Evolutionary conservation across 2,329 filamentous ascomycete species (phyloP).

Genomic region (Pseudonectria foliicola): DNA sequence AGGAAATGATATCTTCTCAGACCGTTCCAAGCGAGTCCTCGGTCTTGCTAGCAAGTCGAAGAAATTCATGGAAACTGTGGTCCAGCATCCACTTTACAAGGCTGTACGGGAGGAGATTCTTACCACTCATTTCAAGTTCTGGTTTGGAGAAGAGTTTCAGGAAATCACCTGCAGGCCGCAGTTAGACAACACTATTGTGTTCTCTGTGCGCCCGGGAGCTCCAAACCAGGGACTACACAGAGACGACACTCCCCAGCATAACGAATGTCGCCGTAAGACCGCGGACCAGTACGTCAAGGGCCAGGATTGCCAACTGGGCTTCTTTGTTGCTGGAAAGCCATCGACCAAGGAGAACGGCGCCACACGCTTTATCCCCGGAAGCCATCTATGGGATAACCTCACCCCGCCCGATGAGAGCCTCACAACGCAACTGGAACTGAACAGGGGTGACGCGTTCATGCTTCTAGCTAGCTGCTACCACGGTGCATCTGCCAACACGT

Average conservation of each 20-base stretch:
- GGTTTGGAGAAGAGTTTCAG: no score
- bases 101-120: not conserved
- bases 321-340: slow-evolving; percentile 2
- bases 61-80: not conserved
- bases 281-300: slow-evolving; percentile 1
- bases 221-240: slow-evolving; percentile 1
- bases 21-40: not conserved
- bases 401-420: slow-evolving; percentile 1
- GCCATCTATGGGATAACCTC: slow-evolving; percentile 1
- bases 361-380: slow-evolving; percentile 3
- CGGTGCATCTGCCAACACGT: slow-evolving; percentile 2
- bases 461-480: slow-evolving; percentile 2
- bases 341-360: slow-evolving; percentile 3
- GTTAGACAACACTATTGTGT: slow-evolving; percentile 1
- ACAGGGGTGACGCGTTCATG: slow-evolving; percentile 3
- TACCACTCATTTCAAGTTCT: no score
- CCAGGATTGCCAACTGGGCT: not conserved
- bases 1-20: not conserved
- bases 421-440: not conserved
- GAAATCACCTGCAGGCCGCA: not conserved
- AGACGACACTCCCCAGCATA: slow-evolving; percentile 1
- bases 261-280: not conserved
- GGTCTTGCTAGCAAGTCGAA: not conserved
- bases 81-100: not conserved
- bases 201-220: slow-evolving; percentile 1